Evolutionary conservation across 306 rosid genomes (phyloP).

Genomic region (Amphicarpaea edgeworthii): DNA sequence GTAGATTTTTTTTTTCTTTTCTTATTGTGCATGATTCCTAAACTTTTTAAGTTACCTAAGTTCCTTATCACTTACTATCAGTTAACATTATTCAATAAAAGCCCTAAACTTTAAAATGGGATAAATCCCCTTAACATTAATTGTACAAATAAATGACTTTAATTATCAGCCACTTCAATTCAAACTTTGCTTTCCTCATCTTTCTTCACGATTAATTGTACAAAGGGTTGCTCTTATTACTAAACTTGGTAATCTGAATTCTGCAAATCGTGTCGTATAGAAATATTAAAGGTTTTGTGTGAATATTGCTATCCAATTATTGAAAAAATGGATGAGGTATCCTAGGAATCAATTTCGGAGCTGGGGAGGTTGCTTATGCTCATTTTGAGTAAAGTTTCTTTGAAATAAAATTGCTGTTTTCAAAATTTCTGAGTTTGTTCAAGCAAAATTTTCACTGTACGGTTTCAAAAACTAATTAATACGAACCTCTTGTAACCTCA

Average conservation of each 20-base stretch:
- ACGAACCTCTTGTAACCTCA: background rate
- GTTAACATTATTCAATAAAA: background rate
- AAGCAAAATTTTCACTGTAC: conserved; percentile 1
- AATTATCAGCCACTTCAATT: conserved; percentile 30
- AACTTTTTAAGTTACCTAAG: background rate
- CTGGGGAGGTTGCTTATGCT: background rate
- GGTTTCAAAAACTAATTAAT: conserved; percentile 12
- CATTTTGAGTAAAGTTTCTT: conserved; percentile 10
- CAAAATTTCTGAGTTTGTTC: conserved; percentile 7
- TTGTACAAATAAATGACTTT: background rate
- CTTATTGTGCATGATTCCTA: background rate
- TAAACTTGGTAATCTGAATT: conserved; percentile 5
- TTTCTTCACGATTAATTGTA: background rate
- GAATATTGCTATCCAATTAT: background rate
- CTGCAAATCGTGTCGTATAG: background rate
- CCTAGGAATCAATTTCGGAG: background rate
- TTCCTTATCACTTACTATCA: too few relatives aligned
- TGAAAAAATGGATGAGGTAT: background rate
- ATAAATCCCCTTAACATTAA: background rate
- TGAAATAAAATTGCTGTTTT: too few relatives aligned
- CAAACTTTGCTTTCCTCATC: background rate
- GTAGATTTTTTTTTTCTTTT: too few relatives aligned
- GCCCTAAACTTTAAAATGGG: background rate
- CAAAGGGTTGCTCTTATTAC: background rate
- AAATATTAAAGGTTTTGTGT: background rate